A percentile compares a stretch with the other conserved stretches of the same genome.
Evolutionary conservation across 805 yeast genomes (phyloP).

Genomic region (Cyberlindnera xishuangbannaensis): DNA sequence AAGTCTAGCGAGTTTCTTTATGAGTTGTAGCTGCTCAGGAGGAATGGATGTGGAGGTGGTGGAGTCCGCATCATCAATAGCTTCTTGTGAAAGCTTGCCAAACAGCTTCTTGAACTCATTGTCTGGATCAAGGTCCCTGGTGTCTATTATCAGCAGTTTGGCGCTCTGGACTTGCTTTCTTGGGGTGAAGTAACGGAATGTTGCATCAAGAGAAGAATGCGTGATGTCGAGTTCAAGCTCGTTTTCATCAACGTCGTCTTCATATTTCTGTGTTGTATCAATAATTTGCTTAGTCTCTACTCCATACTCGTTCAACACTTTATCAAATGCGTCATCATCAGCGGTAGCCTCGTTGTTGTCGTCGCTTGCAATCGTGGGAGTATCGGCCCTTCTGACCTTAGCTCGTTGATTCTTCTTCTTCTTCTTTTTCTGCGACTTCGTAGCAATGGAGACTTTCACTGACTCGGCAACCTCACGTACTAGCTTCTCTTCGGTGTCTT

Average conservation of each 20-base stretch:
- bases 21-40: constrained; percentile 62
- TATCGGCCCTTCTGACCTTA: constrained; percentile 12
- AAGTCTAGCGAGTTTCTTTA: constrained; percentile 43
- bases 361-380: constrained; percentile 11
- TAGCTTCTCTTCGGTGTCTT: constrained; percentile 12
- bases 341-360: constrained; percentile 19
- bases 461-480: constrained; percentile 4
- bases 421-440: constrained; percentile 26
- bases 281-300: constrained; percentile 7
- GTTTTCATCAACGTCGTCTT: constrained; percentile 27
- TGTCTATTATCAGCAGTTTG: constrained; percentile 37
- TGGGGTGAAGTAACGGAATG: constrained; percentile 38
- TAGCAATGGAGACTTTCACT: constrained; percentile 4
- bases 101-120: constrained; percentile 64
- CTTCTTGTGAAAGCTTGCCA: constrained; percentile 63
- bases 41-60: constrained; percentile 65
- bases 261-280: constrained; percentile 16
- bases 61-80: constrained; percentile 69
- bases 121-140: constrained; percentile 66
- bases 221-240: constrained; percentile 38
- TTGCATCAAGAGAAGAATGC: constrained; percentile 22
- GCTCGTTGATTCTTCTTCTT: constrained; percentile 27
- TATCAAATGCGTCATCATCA: constrained; percentile 58
- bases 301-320: constrained; percentile 38
- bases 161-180: constrained; percentile 33